phyloP scores from a whole-genome alignment of 495 filamentous ascomycete genomes.

The Aspergillus nanangensis region DNA sequence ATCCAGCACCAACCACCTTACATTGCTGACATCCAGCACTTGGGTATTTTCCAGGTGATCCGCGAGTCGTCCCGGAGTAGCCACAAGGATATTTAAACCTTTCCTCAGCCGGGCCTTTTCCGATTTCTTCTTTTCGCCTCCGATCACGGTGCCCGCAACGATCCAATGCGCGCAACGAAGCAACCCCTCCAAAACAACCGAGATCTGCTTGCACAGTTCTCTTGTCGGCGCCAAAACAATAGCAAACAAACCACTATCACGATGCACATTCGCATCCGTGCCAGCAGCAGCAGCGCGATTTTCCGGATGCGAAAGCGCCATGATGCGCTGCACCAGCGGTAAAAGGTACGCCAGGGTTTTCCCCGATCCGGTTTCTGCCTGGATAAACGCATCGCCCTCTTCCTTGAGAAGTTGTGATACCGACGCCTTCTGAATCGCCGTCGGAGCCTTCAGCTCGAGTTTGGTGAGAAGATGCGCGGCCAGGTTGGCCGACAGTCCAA shows the following conservation, averaged over 20 bases:
- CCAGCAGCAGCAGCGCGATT: constrained; percentile 16
- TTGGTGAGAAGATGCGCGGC: constrained; percentile 82
- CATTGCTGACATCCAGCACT: constrained; percentile 79
- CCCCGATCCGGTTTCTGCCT: constrained; percentile 94
- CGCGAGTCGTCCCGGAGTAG: constrained; percentile 82
- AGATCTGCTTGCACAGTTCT: constrained; percentile 91
- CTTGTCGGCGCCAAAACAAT: constrained; percentile 88
- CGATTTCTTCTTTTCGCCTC: constrained; percentile 95
- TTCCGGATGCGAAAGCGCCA: constrained; percentile 56
- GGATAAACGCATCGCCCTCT: constrained; percentile 89
- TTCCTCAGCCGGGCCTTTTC: constrained; percentile 92
- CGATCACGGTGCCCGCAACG: constrained; percentile 86
- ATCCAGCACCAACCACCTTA: constrained; percentile 90
- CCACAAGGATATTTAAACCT: constrained; percentile 90
- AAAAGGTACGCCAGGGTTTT: constrained; percentile 94
- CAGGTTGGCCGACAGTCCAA: constrained; percentile 73
- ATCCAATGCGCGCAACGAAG: constrained; percentile 84
- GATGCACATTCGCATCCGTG: constrained; percentile 49
- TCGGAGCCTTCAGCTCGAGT: constrained; percentile 83
- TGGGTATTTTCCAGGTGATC: constrained; percentile 93
- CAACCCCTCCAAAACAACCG: constrained; percentile 73
- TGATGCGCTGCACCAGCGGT: constrained; percentile 84
- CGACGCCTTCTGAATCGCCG: constrained; percentile 87
- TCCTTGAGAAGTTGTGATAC: constrained; percentile 74
- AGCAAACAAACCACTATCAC: constrained; percentile 86